Evolutionary conservation across 176 grass and related monocot species (phyloP).

Genomic region (Pontederia paniculata): DNA sequence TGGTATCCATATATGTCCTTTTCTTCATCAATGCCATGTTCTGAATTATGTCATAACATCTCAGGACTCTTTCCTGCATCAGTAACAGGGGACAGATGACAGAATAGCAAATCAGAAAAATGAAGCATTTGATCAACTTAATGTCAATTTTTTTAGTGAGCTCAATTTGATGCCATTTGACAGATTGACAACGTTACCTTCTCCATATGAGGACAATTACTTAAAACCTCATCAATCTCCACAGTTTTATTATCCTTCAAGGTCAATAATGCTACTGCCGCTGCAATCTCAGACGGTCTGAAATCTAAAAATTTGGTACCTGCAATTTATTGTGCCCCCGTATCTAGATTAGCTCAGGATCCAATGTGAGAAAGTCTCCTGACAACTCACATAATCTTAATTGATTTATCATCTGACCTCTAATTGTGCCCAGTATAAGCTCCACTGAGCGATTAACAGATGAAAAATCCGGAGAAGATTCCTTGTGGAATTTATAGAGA

Average conservation of each 20-base stretch:
- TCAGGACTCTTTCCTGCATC: conserved; percentile 45
- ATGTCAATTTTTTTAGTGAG: too few relatives aligned
- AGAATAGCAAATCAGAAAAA: neutral
- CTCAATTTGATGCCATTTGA: neutral
- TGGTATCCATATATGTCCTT: conserved; percentile 20
- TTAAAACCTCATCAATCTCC: conserved; percentile 42
- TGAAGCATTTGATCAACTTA: neutral
- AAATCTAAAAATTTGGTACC: conserved; percentile 67
- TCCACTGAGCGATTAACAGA: conserved; percentile 30
- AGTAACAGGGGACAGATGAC: neutral
- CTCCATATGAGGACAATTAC: conserved; percentile 39
- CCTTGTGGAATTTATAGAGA: conserved; percentile 34
- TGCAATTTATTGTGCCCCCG: conserved; percentile 26
- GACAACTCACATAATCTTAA: too few relatives aligned
- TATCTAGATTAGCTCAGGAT: too few relatives aligned
- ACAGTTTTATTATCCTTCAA: conserved; percentile 42
- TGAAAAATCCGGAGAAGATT: conserved; percentile 23
- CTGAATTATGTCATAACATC: conserved; percentile 55
- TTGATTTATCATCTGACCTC: conserved; percentile 33
- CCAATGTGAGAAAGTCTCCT: too few relatives aligned
- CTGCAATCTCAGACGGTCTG: conserved; percentile 84
- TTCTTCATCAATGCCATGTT: conserved; percentile 41
- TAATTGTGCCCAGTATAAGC: conserved; percentile 45
- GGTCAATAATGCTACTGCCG: conserved; percentile 46
- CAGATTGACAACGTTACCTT: conserved; percentile 44